Base-by-base conservation (phyloP, 2,329 filamentous ascomycete species). In the Chaetoscypha palmicola region DNA sequence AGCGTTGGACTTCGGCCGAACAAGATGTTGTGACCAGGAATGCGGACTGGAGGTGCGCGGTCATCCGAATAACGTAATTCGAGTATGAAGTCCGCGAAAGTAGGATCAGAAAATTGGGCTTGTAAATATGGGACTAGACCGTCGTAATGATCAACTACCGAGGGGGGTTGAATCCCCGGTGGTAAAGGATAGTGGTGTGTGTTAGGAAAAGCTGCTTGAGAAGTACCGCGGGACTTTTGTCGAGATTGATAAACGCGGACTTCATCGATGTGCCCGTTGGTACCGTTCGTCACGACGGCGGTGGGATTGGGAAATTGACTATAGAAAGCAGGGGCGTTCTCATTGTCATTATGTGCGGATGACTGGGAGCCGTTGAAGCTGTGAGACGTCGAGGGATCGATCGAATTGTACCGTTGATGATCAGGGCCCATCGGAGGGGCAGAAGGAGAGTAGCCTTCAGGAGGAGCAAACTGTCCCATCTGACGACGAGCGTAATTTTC, bases 311-410 rank as follows among this genome's bases (percentile, higher is more conserved):
- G 28, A 31, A 65, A 68, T 47, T 68, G 69, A 20, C 61, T 64
- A 41, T 67, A 59, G 44, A 60, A 58, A 23, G 52, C 37, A 20
- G 50, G 49, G 11, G 51, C 53, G 28, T 48, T 52, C 16, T 64
- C 66, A 22, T 63, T 66, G 10, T 73, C 70, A 30, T 70, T 71
- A 12, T 64, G 67, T 4, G 63, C 67, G 1, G 77, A 78, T 26
- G 74, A 70, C 48, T 79, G 77, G 2, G 78, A 81, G 26, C 72
- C 77, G 43, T 79, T 77, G 55, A 77, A 78, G 60, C 76, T 81
- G 49, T 76, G 76, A 3, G 76, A 73, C 2, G 76, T 78, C 1
- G 72, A 70, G 2, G 76, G 73, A 2, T 71, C 72, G 55, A 74
- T 74, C 9, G 51, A 38, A 7, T 41, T 46, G 34, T 53, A 39